Evolutionary conservation across 2,329 filamentous ascomycete species (phyloP), one percentile per base, ranked within the genome.

Genomic region (Curvularia verruculosa): DNA sequence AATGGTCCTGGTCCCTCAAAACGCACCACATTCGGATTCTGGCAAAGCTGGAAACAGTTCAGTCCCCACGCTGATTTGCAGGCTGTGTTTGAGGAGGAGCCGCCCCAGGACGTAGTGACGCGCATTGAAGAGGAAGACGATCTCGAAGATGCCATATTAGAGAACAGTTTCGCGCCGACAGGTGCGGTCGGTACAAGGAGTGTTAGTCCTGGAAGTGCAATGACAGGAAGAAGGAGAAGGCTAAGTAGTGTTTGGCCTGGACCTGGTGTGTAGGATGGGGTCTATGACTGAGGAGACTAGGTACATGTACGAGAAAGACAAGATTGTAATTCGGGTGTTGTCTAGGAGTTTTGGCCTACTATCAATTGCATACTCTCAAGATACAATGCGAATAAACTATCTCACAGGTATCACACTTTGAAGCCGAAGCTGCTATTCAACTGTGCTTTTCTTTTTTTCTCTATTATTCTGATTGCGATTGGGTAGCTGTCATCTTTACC

Each of bases 11-110:
- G 78, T 0, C 75, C 75, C 4, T 70, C 75, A 4, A 78, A 78
- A 57, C 75, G 76, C 29, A 74, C 72, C 6, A 81, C 76, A 59
- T 75, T 78, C 59, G 63, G 59, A 7, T 68, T 67, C 47, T 70
- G 67, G 67, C 90, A 87, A 85, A 84, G 87, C 64, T 85, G 84
- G 72, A 87, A 84, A 78, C 67, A 60, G 45, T 85, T 92, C 69
- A 89, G 87, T 6, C 87, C 86, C 8, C 88, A 92, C 71, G 84
- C 87, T 19, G 89, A 91, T 69, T 81, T 92, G 31, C 85, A 89
- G 44, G 84, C 87, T 10, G 89, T 92, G 1, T 92, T 92, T 60
- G 87, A 91, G 49, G 81, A 88, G 24, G 83, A 89, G 39, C 88
- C 88, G 5, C 89, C 89, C 2, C 84, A 88, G 47, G 72, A 73